Evolutionary conservation across 2,329 filamentous ascomycete genomes (phyloP), one percentile per base, ranked within the genome.

Genomic region (Tolypocladium cylindrosporum): DNA sequence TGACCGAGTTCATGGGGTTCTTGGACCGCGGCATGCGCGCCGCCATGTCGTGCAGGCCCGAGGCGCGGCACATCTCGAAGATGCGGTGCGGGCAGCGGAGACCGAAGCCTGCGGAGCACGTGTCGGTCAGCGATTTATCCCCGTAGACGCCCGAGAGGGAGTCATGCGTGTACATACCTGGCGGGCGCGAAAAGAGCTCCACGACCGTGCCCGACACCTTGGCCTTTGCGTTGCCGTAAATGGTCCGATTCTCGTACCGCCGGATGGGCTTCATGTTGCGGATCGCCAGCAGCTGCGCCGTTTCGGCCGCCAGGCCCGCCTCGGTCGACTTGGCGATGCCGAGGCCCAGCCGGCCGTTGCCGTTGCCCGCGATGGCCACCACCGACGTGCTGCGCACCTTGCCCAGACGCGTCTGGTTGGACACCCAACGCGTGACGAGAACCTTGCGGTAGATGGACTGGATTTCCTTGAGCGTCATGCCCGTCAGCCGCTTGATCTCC

Each of bases 1-100:
- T 97, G 75, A 96, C 89, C 21, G 92, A 90, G 79, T 99, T 99
- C 91, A 97, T 96, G 65, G 91, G 91, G 79, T 96, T 97, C 68
- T 92, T 85, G 61, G 90, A 90, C 52, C 93, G 88, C 42, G 87
- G 86, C 61, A 96, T 92, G 64, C 83, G 83, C 54, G 90, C 92
- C 19, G 91, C 83, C 40, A 99, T 83, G 72, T 99, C 94, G 62
- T 87, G 81, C 68, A 99, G 91, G 63, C 94, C 94, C 45, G 86
- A 89, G 54, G 87, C 86, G 62, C 91, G 88, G 69, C 90, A 92
- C 79, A 99, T 91, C 74, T 99, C 93, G 74, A 92, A 97, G 72
- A 99, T 93, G 63, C 91, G 84, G 70, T 90, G 85, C 66, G 96
- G 91, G 71, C 90, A 91, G 68, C 94, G 90, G 64, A 97, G 87